These are phyloP conservation scores for Phellopilus nigrolimitatus DNA, from an alignment of 1,284 basidiomycete genomes.

Conservation along the genomic window DNA sequence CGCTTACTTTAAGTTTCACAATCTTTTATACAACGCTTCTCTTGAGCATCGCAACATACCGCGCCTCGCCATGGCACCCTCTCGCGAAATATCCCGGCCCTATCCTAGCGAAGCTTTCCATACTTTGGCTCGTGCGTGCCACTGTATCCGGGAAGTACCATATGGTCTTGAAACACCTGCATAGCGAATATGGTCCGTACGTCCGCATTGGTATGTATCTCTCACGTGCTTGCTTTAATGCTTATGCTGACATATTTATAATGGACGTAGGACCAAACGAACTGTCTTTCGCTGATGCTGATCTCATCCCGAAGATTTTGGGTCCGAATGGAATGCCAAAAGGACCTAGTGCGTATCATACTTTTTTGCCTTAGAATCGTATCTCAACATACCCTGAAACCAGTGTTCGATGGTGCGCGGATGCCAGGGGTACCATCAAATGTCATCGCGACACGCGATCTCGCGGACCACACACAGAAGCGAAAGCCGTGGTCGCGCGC, in stretches of 20 bases:
- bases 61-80: constrained; percentile 26
- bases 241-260: neutral
- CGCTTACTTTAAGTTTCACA: neutral
- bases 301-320: constrained; percentile 29
- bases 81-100: constrained; percentile 25
- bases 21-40: constrained; percentile 9
- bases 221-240: too few species aligned
- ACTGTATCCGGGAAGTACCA: constrained; percentile 19
- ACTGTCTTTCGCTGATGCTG: neutral
- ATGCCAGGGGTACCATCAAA: constrained; percentile 16
- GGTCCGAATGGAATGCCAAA: constrained; percentile 32
- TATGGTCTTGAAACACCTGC: constrained; percentile 18
- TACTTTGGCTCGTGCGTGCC: constrained; percentile 8
- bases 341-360: constrained; percentile 26
- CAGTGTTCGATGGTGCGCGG: constrained; percentile 14
- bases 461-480: constrained; percentile 34
- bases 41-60: constrained; percentile 18
- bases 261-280: constrained; percentile 13
- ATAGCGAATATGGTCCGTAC: constrained; percentile 22
- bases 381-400: constrained; percentile 15
- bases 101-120: constrained; percentile 19
- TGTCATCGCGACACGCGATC: constrained; percentile 27
- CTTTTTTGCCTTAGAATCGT: neutral
- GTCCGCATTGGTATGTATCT: constrained; percentile 24
- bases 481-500: constrained; percentile 40